These are phyloP conservation scores for Zymoseptoria crescenta DNA, from an alignment of 2,329 filamentous ascomycete genomes.

Conservation along the genomic window DNA sequence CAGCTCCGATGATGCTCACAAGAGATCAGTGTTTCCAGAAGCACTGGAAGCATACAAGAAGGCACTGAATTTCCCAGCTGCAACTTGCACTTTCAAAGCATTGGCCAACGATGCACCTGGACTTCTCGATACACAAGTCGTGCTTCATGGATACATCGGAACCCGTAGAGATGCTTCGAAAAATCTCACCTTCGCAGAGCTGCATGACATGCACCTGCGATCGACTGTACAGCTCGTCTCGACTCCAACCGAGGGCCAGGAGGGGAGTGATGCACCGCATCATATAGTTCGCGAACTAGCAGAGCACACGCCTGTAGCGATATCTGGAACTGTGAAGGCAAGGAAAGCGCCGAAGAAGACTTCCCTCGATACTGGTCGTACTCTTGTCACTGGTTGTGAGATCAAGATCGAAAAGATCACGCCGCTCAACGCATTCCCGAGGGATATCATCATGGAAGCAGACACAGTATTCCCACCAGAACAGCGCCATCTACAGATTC, in stretches of 20 bases:
- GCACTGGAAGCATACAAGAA: constrained; percentile 24
- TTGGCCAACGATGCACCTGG: constrained; percentile 20
- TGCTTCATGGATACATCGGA: constrained; percentile 64
- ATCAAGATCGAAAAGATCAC: constrained; percentile 55
- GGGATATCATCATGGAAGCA: constrained; percentile 66
- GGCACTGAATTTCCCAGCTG: constrained; percentile 38
- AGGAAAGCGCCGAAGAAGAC: constrained; percentile 30
- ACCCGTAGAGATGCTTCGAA: constrained; percentile 60
- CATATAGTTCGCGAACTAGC: constrained; percentile 17
- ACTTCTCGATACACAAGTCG: constrained; percentile 36
- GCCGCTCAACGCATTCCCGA: constrained; percentile 64
- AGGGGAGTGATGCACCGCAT: constrained; percentile 22
- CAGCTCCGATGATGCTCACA: neutral
- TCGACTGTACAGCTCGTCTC: constrained; percentile 33
- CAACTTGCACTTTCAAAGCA: constrained; percentile 32
- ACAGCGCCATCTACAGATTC: constrained; percentile 75
- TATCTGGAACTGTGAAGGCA: constrained; percentile 44
- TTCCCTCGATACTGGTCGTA: neutral
- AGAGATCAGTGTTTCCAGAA: neutral
- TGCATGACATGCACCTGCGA: constrained; percentile 37
- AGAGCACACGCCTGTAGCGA: constrained; percentile 46
- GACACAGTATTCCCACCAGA: constrained; percentile 67
- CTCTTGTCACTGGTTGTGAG: constrained; percentile 12
- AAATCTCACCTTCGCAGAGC: constrained; percentile 62
- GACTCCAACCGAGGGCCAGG: constrained; percentile 18